A percentile compares a stretch with the other conserved stretches of the same genome.
phyloP scores from a whole-genome alignment of 139 green algal species.

The Pseudopediastrum boryanum region DNA sequence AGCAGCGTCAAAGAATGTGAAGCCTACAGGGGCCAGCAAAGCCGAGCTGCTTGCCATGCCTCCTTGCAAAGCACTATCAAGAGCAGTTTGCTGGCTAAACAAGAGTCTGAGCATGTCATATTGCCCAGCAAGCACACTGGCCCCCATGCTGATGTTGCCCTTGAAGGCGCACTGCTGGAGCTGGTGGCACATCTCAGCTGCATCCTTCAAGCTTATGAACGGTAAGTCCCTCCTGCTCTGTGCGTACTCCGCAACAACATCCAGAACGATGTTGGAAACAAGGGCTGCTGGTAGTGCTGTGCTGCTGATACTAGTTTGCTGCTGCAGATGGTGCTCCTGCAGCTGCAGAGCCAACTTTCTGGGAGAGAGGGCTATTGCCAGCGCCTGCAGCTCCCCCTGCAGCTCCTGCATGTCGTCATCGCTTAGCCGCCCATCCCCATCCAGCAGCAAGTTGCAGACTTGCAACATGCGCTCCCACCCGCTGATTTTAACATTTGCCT shows the following conservation, averaged over 20 bases:
- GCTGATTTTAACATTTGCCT: constrained; percentile 2
- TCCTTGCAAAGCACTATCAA: neutral
- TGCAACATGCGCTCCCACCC: neutral
- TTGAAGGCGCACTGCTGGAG: neutral
- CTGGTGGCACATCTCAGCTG: constrained; percentile 4
- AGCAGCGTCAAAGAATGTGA: constrained; percentile 18
- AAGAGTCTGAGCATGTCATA: constrained; percentile 10
- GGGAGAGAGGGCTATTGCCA: constrained; percentile 5
- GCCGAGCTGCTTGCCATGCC: constrained; percentile 9
- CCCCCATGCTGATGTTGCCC: neutral
- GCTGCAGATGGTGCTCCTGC: neutral
- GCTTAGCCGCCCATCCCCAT: neutral
- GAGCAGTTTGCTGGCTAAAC: neutral
- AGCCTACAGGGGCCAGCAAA: neutral
- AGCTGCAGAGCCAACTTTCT: neutral
- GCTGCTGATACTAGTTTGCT: neutral
- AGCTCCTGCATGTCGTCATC: constrained; percentile 1
- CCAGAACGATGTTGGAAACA: neutral
- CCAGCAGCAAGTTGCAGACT: constrained; percentile 11
- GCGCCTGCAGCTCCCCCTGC: neutral
- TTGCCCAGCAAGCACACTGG: constrained; percentile 2
- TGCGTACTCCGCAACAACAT: neutral
- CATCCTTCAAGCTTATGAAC: neutral
- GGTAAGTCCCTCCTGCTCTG: neutral
- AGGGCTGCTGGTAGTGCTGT: neutral